Percentiles rank a stretch among this genome's conserved stretches.
phyloP scores from a whole-genome alignment of 345 rosid species.

The Aurinia saxatilis region DNA sequence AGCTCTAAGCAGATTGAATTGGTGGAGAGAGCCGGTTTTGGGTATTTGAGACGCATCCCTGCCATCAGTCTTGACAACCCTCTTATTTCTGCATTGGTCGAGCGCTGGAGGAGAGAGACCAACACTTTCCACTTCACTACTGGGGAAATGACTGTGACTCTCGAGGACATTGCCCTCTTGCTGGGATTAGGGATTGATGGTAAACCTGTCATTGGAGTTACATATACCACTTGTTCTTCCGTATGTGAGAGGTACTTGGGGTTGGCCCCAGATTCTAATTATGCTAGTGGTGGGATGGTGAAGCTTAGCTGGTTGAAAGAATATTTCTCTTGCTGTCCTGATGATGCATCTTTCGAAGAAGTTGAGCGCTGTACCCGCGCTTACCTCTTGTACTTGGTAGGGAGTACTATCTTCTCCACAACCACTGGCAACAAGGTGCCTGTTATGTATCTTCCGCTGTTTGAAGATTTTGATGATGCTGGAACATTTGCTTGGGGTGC shows the following conservation, averaged over 20 bases:
- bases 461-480: conserved; percentile 71
- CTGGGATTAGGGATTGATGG: conserved; percentile 89
- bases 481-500: conserved; percentile 95
- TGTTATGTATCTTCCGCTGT: conserved; percentile 92
- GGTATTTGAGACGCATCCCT: conserved; percentile 75
- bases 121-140: conserved; percentile 81
- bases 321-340: conserved; percentile 64
- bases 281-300: conserved; percentile 98
- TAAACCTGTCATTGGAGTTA: conserved; percentile 84
- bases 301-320: conserved; percentile 97
- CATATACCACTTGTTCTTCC: conserved; percentile 60
- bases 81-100: conserved; percentile 84
- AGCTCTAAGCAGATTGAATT: conserved; percentile 60
- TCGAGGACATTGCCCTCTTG: conserved; percentile 68
- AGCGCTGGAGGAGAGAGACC: conserved; percentile 96
- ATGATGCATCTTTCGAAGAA: conserved; percentile 49
- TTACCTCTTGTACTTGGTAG: conserved; percentile 81
- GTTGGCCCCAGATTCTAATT: conserved; percentile 53
- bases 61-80: conserved; percentile 94
- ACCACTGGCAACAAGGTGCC: conserved; percentile 98
- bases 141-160: conserved; percentile 94
- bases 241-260: conserved; percentile 75
- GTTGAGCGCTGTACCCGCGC: conserved; percentile 73
- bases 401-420: conserved; percentile 90
- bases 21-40: conserved; percentile 88